Evolutionary conservation across 2,329 filamentous ascomycete genomes (phyloP), one percentile per base, ranked within the genome.

Genomic region (Pochonia chlamydosporia): DNA sequence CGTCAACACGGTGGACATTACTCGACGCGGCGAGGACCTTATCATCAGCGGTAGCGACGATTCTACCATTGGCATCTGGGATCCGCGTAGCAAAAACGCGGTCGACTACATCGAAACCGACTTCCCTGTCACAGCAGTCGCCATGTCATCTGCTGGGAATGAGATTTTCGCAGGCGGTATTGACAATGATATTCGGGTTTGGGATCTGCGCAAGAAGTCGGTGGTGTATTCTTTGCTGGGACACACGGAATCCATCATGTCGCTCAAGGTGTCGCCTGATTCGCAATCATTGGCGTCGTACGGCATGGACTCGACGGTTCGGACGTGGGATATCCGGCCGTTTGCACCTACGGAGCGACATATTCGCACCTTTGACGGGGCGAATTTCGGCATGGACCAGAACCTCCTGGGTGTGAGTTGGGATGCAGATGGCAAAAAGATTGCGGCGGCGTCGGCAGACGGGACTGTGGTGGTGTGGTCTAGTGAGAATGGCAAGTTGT

Each of bases 131-230:
- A 97, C 93, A 2, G 87, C 92, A 0, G 82, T 97, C 5, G 89
- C 90, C 14, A 74, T 97, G n/a, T 85, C 91, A 1, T 90, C 96
- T 64, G 90, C 92, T 2, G 93, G 93, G 16, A 96, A 96, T 63
- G 93, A 97, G 69, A 81, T 99, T 23, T 99, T 93, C 66, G 87
- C 88, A 6, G 92, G 92, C 40, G 88, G 91, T 20, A 96, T 99
- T 56, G 93, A 97, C 70, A 96, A 97, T 62, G 90, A 95, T 58
- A 95, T 99, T 64, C 89, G 91, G 59, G 91, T 95, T 18, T 99
- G 93, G 92, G 93, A 99, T 67, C 71, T 97, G 61, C 83, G 93
- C 55, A 97, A 96, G 73, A 90, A 95, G 67, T 80, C 85, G 6
- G 80, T 95, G 3, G 82, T 89, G 5, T 96, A 97, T 67, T 85